These are phyloP conservation scores for Triadica sebifera DNA, from an alignment of 345 rosid genomes.

Conservation along the genomic window DNA sequence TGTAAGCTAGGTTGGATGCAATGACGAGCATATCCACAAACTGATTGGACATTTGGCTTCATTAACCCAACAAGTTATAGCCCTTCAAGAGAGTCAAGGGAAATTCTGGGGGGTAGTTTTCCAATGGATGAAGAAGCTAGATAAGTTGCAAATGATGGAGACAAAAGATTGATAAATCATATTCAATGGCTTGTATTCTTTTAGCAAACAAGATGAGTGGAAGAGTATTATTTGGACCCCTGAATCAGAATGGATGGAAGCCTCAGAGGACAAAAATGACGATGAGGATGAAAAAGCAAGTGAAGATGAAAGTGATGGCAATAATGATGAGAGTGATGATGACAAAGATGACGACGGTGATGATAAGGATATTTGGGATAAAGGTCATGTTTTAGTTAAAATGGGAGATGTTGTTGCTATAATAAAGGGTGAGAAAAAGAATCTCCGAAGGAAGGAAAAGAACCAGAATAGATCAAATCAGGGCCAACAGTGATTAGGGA, in stretches of 20 bases:
- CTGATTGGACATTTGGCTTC: too few species aligned
- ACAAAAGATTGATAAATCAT: constrained; percentile 79
- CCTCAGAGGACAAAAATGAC: constrained; percentile 78
- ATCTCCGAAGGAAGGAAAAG: constrained; percentile 87
- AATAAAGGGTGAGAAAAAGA: constrained; percentile 76
- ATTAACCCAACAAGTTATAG: too few species aligned
- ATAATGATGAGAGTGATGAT: constrained; percentile 45
- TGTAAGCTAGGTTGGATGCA: too few species aligned
- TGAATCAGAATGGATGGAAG: constrained; percentile 90
- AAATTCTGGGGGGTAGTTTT: too few species aligned
- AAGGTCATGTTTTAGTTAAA: constrained; percentile 45
- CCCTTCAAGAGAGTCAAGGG: too few species aligned
- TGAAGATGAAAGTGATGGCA: constrained; percentile 60
- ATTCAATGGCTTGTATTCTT: constrained; percentile 87
- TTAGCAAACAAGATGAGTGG: constrained; percentile 98
- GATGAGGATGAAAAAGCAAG: constrained; percentile 57
- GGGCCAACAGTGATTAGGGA: too few species aligned
- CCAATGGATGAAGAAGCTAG: too few species aligned
- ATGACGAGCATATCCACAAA: too few species aligned
- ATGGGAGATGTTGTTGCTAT: constrained; percentile 86
- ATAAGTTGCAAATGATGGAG: too few species aligned
- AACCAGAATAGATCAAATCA: constrained; percentile 86
- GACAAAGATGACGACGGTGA: constrained; percentile 51
- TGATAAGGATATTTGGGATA: constrained; percentile 42
- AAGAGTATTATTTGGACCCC: constrained; percentile 91